These are phyloP conservation scores for Xylariaceae sp. DNA, from an alignment of 2,329 filamentous ascomycete species.

Conservation along the genomic window DNA sequence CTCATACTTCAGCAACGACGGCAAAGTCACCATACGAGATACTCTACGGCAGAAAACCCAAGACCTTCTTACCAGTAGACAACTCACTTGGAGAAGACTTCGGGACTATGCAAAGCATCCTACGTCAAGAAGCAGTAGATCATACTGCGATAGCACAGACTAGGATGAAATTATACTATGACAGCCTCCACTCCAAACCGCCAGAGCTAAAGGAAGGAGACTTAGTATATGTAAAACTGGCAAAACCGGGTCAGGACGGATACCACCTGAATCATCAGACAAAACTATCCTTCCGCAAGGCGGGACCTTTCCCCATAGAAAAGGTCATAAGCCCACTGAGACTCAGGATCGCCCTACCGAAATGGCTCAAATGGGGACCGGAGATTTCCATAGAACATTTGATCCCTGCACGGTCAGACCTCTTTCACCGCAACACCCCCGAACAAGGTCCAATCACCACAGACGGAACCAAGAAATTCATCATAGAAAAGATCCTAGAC, in stretches of 20 bases:
- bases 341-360: background rate
- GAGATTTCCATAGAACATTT: background rate
- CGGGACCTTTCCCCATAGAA: background rate
- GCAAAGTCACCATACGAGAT: background rate
- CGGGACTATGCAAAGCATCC: background rate
- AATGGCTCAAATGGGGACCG: background rate
- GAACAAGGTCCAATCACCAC: background rate
- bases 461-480: background rate
- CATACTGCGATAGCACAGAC: background rate
- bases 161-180: background rate
- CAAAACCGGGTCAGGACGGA: background rate
- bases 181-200: background rate
- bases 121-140: background rate
- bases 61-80: background rate
- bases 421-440: background rate
- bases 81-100: background rate
- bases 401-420: background rate
- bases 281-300: background rate
- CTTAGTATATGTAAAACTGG: conserved; percentile 1
- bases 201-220: background rate
- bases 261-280: background rate
- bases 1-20: background rate
- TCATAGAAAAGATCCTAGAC: background rate
- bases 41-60: background rate
- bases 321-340: background rate